phyloP scores from a whole-genome alignment of 176 grass and related monocot species.

The Hordeum vulgare region MorexV3_pseudomolecules_assembly NC_058520.1:522669890-522670389 shows the following conservation, averaged over 20 bases:
- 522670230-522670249: not conserved
- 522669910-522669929: not conserved
- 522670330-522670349: not conserved
- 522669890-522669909: not conserved
- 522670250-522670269: not conserved
- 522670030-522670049: not conserved
- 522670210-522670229: not conserved
- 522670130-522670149: not conserved
- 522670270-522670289: not conserved
- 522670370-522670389: not conserved
- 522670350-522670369: not conserved
- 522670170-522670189: not conserved
- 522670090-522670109: not conserved
- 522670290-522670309: not conserved
- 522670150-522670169: not conserved
- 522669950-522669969: constrained; percentile 52
- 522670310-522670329: not conserved
- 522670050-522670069: not conserved
- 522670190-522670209: not conserved
- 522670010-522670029: constrained; percentile 35
- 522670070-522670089: not conserved
- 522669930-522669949: not conserved
- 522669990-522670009: constrained; percentile 38
- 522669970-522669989: constrained; percentile 48
- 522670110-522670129: not conserved